Evolutionary conservation across 768 basidiomycete genomes (phyloP), one percentile per base, ranked within the genome.

Genomic region (Lentinula boryana): DNA sequence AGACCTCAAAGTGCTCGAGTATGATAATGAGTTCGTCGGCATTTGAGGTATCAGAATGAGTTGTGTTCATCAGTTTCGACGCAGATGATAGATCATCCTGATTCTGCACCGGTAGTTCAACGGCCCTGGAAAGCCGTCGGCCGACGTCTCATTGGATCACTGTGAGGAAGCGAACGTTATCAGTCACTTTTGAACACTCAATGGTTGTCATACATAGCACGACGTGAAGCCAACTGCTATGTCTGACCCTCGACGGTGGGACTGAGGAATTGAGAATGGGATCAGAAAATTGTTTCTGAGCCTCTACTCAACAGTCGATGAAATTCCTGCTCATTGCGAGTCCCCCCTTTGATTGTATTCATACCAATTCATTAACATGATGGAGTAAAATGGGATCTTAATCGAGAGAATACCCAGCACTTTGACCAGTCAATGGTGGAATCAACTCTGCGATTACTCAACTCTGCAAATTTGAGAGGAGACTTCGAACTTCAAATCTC

Each of bases 231-330:
- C 32, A 21, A 49, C 56, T 13, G 31, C 43, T 1, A n/a, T 49
- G 32, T 49, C 23, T 3, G 31, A 4, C 6, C 48, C 6, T 13
- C 43, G 8, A 48, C 23, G 4, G 10, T 36, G 36, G 58, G 49
- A 18, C 21, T 60, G 38, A 16, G 50, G 12, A 50, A n/a, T 13
- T 10, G 23, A 9, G 72, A 85, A 58, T 90, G 84, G 71, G 85
- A 87, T 57, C 80, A 86, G 56, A 79, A 82, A 40, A 79, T 86
- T 21, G 84, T 93, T 5, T 81, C 84, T 8, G 87, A 90, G 60
- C 76, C 87, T 2, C 82, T 84, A 1, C 73, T 93, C 68, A 90
- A 92, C 65, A 78, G 79, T 88, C 51, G 85, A 89, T 58, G 76
- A 80, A 3, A 77, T 93, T 3, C 91, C 91, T 1, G 74, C 77